Base-by-base conservation (phyloP, 106 monocot species). In the Allium cepa region DNA sequence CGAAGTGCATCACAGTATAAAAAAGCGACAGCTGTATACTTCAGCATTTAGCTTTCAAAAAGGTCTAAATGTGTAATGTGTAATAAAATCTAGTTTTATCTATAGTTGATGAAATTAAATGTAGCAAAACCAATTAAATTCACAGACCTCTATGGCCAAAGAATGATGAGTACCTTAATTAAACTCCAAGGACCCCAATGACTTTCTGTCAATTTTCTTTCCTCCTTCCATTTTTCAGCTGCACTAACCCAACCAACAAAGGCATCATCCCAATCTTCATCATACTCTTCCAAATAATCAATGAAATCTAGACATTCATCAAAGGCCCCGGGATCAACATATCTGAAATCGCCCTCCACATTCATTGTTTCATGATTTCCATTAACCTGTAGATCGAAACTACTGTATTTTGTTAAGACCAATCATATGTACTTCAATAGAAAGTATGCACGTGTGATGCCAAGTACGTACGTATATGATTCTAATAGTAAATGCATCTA, bases 321-420 rank as follows among this genome's bases (percentile, higher is more conserved):
- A 76, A 86, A 96, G 50, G 86, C 88, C 36, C 88, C 88, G 47
- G 83, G 79, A 76, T 96, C 88, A 57, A 88, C 91, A 78, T 82
- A 96, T 71, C 96, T 84, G 57, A 81, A 96, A 84, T 96, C 96
- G 69, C 92, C 96, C 64, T 96, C 88, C 15, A 96, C 80, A 79
- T 96, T 96, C 86, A 96, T 96, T 13, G 92, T 86, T 72, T 96
- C 96, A 66, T 96, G 96, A 73, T 96, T 96, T 67, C 95, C 95
- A 84, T 92, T 92, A 17, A 96, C 79, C 96, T 96, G 62, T 2
- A 50, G 4, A 68, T 51, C 61, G 36, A 36, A 36, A 36, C 36
- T 36, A 36, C 3, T 36, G 36, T 4, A 5, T 36, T 36, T 36
- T 36, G 36, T 36, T 36, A 36, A 36, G 36, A 36, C 3, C 36